phyloP scores from a whole-genome alignment of 1,284 basidiomycete genomes.

The Trametes pubescens region DNA sequence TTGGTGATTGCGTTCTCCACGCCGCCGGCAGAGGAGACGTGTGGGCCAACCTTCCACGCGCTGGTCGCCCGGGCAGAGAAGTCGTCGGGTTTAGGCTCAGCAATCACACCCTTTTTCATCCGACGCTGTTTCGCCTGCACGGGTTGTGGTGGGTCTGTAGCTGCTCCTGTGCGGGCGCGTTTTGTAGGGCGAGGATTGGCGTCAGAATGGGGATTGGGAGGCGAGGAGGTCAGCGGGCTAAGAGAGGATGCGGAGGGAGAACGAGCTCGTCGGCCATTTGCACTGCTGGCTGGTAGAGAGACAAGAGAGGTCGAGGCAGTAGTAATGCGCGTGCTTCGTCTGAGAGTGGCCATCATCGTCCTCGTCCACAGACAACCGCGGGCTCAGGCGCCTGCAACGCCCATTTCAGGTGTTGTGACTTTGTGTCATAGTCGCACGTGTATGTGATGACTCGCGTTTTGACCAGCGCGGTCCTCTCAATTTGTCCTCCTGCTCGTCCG shows the following conservation, averaged over 20 bases:
- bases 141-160: background rate
- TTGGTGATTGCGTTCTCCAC: constrained; percentile 79
- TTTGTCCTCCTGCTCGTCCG: background rate
- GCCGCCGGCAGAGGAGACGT: constrained; percentile 84
- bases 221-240: background rate
- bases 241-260: constrained; percentile 11
- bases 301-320: background rate
- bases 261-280: background rate
- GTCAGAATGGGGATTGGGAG: background rate
- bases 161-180: constrained; percentile 14
- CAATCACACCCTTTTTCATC: background rate
- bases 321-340: constrained; percentile 36
- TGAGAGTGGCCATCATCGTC: constrained; percentile 17
- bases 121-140: background rate
- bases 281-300: background rate
- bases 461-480: no score
- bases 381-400: background rate
- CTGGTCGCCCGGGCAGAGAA: constrained; percentile 22
- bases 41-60: constrained; percentile 81
- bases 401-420: background rate
- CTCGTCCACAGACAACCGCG: background rate
- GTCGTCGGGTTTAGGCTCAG: constrained; percentile 27
- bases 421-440: background rate
- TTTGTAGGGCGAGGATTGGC: constrained; percentile 23
- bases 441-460: background rate